These are phyloP conservation scores for Mikania micrantha DNA, from an alignment of 129 eudicot species.

Conservation along the genomic window DNA sequence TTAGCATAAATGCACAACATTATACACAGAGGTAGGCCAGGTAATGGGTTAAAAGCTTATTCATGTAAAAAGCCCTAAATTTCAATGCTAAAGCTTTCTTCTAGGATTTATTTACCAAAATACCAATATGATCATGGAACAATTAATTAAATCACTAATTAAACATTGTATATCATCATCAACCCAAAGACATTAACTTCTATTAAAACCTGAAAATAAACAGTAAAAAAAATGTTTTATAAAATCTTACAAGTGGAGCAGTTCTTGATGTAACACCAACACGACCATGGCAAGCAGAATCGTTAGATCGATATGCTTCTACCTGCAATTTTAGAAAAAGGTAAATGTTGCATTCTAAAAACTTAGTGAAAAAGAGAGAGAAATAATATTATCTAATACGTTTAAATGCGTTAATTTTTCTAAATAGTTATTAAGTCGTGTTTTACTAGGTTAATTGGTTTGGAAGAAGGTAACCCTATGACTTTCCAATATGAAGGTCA, in stretches of 20 bases:
- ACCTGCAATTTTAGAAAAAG: slow-evolving; percentile 61
- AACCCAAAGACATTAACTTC: background rate
- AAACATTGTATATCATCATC: background rate
- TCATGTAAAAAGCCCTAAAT: background rate
- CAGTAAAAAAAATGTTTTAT: background rate
- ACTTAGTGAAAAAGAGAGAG: too few species aligned
- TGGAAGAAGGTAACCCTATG: too few species aligned
- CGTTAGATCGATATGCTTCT: slow-evolving; percentile 92
- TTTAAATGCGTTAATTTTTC: too few species aligned
- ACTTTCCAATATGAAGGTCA: too few species aligned
- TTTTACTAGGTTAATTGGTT: too few species aligned
- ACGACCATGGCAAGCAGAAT: slow-evolving; percentile 98
- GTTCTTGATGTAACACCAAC: slow-evolving; percentile 92
- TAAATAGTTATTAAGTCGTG: too few species aligned
- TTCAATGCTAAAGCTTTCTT: too few species aligned
- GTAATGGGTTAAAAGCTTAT: background rate
- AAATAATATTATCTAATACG: too few species aligned
- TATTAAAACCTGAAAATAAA: background rate
- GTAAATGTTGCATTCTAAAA: too few species aligned
- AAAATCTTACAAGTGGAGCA: slow-evolving; percentile 78
- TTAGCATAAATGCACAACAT: background rate
- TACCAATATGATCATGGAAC: too few species aligned
- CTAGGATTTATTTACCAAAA: too few species aligned
- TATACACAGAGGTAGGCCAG: background rate
- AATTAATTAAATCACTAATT: too few species aligned